phyloP scores from a whole-genome alignment of 2,329 filamentous ascomycete species.

The Tolypocladium capitatum region DNA sequence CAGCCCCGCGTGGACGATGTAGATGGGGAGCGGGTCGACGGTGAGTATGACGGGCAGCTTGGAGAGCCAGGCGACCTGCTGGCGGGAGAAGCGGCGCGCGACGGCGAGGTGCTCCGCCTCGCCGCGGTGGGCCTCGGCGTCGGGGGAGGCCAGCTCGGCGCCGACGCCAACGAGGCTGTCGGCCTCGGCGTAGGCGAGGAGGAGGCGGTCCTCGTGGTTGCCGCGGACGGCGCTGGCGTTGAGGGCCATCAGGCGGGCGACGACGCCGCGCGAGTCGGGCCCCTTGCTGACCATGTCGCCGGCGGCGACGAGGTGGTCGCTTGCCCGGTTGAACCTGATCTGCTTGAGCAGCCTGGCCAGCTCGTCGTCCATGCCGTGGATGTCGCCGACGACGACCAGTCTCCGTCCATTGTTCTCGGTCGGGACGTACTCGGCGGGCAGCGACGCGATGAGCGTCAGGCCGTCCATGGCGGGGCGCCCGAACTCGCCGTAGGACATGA shows the following conservation, averaged over 20 bases:
- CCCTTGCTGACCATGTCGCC: conserved; percentile 81
- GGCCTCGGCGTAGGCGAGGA: conserved; percentile 44
- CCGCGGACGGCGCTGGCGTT: conserved; percentile 75
- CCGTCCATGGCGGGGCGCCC: conserved; percentile 23
- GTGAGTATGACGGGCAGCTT: conserved; percentile 65
- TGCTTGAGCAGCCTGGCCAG: conserved; percentile 54
- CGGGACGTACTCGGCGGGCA: conserved; percentile 18
- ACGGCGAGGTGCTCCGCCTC: conserved; percentile 34
- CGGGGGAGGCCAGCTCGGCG: conserved; percentile 12
- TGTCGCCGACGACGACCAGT: conserved; percentile 76
- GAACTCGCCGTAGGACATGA: conserved; percentile 28
- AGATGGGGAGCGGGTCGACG: conserved; percentile 49
- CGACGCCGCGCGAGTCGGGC: conserved; percentile 65
- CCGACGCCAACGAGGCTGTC: conserved; percentile 12
- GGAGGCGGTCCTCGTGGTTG: conserved; percentile 80
- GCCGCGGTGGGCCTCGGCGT: conserved; percentile 18
- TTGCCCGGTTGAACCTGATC: conserved; percentile 40
- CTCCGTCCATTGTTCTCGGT: conserved; percentile 34
- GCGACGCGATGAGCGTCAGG: conserved; percentile 15
- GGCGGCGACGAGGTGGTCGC: conserved; percentile 62
- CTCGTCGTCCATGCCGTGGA: conserved; percentile 72
- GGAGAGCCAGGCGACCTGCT: conserved; percentile 57
- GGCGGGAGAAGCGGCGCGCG: conserved; percentile 35
- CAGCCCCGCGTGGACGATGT: conserved; percentile 75
- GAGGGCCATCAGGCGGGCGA: conserved; percentile 60